These are phyloP conservation scores for Tricholoma saponaceum DNA, from an alignment of 768 basidiomycete genomes.

Conservation along the genomic window DNA sequence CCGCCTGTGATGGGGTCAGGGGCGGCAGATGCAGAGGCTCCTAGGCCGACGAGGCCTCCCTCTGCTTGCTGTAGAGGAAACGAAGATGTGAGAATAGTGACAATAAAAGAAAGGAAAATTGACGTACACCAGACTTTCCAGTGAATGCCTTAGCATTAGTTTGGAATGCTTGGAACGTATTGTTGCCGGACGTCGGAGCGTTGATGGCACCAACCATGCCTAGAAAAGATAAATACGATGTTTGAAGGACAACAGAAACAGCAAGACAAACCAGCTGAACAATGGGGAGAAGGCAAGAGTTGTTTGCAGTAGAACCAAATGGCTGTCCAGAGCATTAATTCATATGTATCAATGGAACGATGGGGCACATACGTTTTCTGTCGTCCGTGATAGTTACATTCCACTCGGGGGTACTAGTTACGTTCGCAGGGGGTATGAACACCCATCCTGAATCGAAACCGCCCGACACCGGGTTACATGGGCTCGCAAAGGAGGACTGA, in stretches of 20 bases:
- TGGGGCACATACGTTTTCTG: slow-evolving; percentile 32
- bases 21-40: slow-evolving; percentile 43
- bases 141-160: slow-evolving; percentile 25
- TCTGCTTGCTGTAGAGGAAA: slow-evolving; percentile 30
- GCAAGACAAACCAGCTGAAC: slow-evolving; percentile 24
- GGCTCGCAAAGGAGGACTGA: slow-evolving; percentile 42
- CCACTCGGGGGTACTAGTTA: slow-evolving; percentile 33
- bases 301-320: slow-evolving; percentile 63
- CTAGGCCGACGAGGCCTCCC: slow-evolving; percentile 38
- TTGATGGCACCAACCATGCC: slow-evolving; percentile 55
- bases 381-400: slow-evolving; percentile 50
- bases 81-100: not conserved
- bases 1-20: slow-evolving; percentile 37
- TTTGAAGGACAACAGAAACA: not conserved
- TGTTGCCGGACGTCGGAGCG: slow-evolving; percentile 37
- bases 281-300: slow-evolving; percentile 36
- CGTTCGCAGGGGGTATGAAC: slow-evolving; percentile 26
- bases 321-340: slow-evolving; percentile 23
- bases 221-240: slow-evolving; percentile 1
- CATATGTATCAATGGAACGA: slow-evolving; percentile 16
- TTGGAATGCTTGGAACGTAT: slow-evolving; percentile 36
- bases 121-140: slow-evolving; percentile 30
- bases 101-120: slow-evolving; percentile 1
- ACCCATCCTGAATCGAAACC: slow-evolving; percentile 58
- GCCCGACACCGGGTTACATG: slow-evolving; percentile 39